Base-by-base conservation (phyloP, 1,284 basidiomycete genomes). In the Fomes fomentarius region DNA sequence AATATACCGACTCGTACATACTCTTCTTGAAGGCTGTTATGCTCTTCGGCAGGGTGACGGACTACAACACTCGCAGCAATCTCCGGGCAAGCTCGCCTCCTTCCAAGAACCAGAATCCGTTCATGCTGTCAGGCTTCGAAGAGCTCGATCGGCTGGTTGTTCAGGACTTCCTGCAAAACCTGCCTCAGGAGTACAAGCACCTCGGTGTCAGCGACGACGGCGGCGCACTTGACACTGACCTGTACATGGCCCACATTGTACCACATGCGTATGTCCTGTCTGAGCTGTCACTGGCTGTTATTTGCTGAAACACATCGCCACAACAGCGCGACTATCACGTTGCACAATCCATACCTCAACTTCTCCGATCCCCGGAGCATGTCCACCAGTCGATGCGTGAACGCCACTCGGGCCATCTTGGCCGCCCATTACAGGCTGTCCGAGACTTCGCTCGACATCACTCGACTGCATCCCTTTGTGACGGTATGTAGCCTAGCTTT, bases 181-280 rank as follows among this genome's bases (percentile, higher is more conserved):
- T 93, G 45, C 90, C 91, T 1, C 78, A 77, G 48, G 78, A 79
- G 47, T 88, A 79, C 71, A 87, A 80, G 71, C 65, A 87, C 80
- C 60, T 76, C 70, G 83, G 85, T 31, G 72, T 89, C 40, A 79
- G 75, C 46, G 83, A 87, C 56, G 71, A 78, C 47, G 81, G 80
- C 40, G 77, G 78, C 33, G 75, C 74, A 9, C 71, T 93, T 41
- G 89, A 93, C 65, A 90, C 87, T 1, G 91, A 93, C 69, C 72
- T 93, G 53, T 92, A 89, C 66, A 84, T 93, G 86, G 89, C 89
- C 28, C 89, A 92, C 65, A 76, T 92, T 39, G 80, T 91, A 47
- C 90, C 91, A 25, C 86, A 92, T 67, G 90, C 91, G 91, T 91
- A 71, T 71, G 86, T 79, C 22, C 57, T 15, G 31, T 50, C 37